Evolutionary conservation across 352 stramenopile species (phyloP).

Genomic region (Globisporangium okanoganense): DNA sequence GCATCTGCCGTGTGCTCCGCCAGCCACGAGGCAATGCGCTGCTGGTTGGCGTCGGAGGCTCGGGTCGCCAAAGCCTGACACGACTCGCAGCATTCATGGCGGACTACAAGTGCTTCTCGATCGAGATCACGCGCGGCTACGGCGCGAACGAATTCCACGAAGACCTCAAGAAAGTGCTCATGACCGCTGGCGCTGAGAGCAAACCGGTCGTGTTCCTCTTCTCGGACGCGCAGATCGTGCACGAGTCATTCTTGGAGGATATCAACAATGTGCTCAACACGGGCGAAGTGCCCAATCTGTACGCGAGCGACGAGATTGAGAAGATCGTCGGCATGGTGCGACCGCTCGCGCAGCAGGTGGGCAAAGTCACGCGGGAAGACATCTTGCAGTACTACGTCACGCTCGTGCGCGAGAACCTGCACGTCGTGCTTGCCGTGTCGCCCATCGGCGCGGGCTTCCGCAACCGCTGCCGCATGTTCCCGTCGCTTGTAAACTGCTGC

Average conservation of each 20-base stretch:
- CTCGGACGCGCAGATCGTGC: constrained; percentile 91
- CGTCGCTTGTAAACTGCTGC: constrained; percentile 93
- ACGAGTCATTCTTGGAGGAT: constrained; percentile 93
- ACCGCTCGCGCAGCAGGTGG: constrained; percentile 65
- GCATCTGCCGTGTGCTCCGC: constrained; percentile 90
- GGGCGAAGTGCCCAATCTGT: constrained; percentile 92
- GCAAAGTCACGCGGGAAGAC: constrained; percentile 83
- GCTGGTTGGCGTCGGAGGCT: constrained; percentile 90
- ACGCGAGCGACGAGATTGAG: constrained; percentile 88
- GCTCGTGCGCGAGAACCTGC: constrained; percentile 92
- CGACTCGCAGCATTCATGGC: constrained; percentile 89
- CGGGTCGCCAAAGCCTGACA: constrained; percentile 89
- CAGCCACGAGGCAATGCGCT: constrained; percentile 91
- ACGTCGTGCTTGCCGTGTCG: constrained; percentile 92
- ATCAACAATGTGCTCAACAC: constrained; percentile 95
- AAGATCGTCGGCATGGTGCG: constrained; percentile 87
- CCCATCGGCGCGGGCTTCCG: constrained; percentile 91
- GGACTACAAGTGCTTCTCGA: constrained; percentile 89
- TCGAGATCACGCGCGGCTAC: constrained; percentile 92
- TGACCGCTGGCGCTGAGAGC: constrained; percentile 85
- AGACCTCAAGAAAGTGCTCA: constrained; percentile 90
- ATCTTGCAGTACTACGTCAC: constrained; percentile 87
- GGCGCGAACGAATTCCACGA: constrained; percentile 90
- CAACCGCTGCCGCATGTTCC: constrained; percentile 93
- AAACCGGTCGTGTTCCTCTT: constrained; percentile 92